Evolutionary conservation across 352 stramenopile genomes (phyloP).

Genomic region (Phytophthora syringae): DNA sequence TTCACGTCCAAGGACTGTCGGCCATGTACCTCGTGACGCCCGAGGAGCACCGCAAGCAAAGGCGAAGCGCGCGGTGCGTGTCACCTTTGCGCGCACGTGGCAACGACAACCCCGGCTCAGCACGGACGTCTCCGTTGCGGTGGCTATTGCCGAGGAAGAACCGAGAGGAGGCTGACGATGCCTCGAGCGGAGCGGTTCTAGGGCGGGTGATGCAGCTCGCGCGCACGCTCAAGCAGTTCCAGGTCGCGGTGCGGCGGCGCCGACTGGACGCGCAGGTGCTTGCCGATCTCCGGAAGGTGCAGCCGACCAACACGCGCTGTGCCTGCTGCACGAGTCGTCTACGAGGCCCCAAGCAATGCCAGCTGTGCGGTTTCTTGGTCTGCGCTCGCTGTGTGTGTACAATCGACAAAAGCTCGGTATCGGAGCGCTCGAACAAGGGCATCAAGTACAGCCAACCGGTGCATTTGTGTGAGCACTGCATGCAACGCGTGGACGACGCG

Average conservation of each 20-base stretch:
- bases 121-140: constrained; percentile 16
- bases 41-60: constrained; percentile 18
- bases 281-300: constrained; percentile 34
- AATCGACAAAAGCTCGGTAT: constrained; percentile 25
- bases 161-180: constrained; percentile 30
- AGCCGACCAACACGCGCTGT: constrained; percentile 36
- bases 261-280: constrained; percentile 48
- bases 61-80: constrained; percentile 35
- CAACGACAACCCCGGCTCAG: constrained; percentile 6
- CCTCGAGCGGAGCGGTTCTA: constrained; percentile 32
- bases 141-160: constrained; percentile 24
- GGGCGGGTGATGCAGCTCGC: constrained; percentile 27
- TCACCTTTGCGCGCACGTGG: constrained; percentile 46
- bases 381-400: constrained; percentile 58
- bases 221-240: constrained; percentile 24
- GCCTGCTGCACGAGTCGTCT: constrained; percentile 44
- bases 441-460: constrained; percentile 39
- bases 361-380: constrained; percentile 66
- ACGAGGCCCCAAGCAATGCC: constrained; percentile 51
- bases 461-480: constrained; percentile 61
- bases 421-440: constrained; percentile 10
- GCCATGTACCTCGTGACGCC: constrained; percentile 43
- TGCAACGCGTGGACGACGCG: constrained; percentile 56
- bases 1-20: constrained; percentile 36
- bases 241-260: constrained; percentile 35